Base-by-base conservation (phyloP, 352 stramenopile species). In the Pythium oligandrum region DNA sequence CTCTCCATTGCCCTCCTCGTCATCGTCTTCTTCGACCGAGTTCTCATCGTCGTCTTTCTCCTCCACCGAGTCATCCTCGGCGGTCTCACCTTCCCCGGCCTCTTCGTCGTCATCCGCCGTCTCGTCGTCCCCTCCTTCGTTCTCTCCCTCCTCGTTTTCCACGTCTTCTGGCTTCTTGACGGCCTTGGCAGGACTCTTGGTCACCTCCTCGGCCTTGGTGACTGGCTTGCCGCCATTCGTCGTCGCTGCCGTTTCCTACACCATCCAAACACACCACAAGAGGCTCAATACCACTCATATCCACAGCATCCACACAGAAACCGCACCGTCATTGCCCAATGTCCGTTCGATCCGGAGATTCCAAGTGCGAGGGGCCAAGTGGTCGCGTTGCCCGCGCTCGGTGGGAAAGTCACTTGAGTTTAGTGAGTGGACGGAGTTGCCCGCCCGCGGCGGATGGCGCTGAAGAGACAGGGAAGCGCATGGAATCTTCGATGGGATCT, bases 61-160 rank as follows among this genome's bases (percentile, higher is more conserved):
- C 44, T 78, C 72, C 3, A 70, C 57, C 32, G 57, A 47, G 26
- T 61, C 53, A 12, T 68, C 63, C 31, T 66, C 39, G 4, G 38
- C 51, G 4, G 61, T 68, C 4, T 55, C 64, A 12, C 51, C 55
- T 12, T 59, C 64, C 2, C 58, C 60, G 4, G 57, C 63, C 6
- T 82, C 69, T n/a, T 78, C 62, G 40, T 73, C 55, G n/a, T 68
- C 71, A 42, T 68, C 64, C 11, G 63, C 62, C 42, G 49, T 53
- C 12, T 51, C 57, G 4, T 52, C 51, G 44, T 64, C 69, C 9
- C 63, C 68, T 26, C 68, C 64, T 3, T 68, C 70, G 34, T 44
- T 60, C 40, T 49, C 54, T 17, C 40, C 51, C 31, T 37, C 55
- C 30, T 61, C 65, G 17, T 73, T 55, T 4, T 71, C 57, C n/a